Evolutionary conservation across 208 protist genomes (phyloP), one percentile per base, ranked within the genome.

Genomic region (Crithidia brevicula): DNA sequence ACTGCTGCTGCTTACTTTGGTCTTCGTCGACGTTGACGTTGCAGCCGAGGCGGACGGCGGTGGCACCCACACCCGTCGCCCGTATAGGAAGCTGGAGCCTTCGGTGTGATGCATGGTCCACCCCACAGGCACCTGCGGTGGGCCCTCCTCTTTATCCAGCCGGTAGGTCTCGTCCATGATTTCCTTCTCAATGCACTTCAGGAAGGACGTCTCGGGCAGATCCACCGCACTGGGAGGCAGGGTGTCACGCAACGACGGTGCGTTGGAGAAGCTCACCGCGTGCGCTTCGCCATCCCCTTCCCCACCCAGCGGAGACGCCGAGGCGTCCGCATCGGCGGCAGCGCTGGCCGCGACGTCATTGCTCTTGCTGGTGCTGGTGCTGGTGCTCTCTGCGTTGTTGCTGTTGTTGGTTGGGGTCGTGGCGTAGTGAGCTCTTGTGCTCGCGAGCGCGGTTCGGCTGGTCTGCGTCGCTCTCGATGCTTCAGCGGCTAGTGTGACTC

Each of bases 101-200:
- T 73, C 56, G 2, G 74, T 74, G 74, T 96, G 91, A 38, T 86
- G 74, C 71, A 96, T 79, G 52, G 81, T 77, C 91, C 91, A 96
- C 9, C 84, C 88, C 38, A 58, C 4, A 45, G 88, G 88, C 28
- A 84, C 61, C 34, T 77, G 72, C 30, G 91, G 88, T 15, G 86
- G 74, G 5, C 77, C 82, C 15, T 90, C 79, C 50, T 94, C 88
- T 59, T 93, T 94, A 59, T 93, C 88, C 22, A 94, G 69, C 3
- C 88, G 82, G 20, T 89, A 74, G 66, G 83, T 74, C 69, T 96
- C 91, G 57, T 96, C 91, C 49, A 87, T 62, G 11, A 94, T 92
- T 63, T 96, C 91, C 59, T 96, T 96, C 33, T 92, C 80, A 42
- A 96, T 85, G 62, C 86, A 95, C 69, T 92, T 89, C 9, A 95